Evolutionary conservation across 1,139 yeast species (phyloP), one percentile per base, ranked within the genome.

Genomic region (Candida anutae): DNA sequence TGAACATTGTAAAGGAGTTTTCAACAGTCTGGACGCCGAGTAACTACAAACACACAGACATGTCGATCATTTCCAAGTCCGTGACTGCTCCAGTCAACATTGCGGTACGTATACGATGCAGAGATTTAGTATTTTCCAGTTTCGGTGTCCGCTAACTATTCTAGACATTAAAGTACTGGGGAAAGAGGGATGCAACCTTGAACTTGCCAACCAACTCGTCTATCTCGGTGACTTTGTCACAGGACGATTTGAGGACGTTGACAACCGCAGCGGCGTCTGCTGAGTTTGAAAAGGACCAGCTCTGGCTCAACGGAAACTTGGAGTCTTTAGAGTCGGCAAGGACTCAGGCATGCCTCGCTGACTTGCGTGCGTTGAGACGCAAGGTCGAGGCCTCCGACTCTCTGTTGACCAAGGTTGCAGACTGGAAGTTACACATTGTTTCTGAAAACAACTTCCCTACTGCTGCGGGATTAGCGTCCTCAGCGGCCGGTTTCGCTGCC

Each of bases 401-500:
- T 0, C 37, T 58, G 1, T 57, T 78, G 36, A 80, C 85, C 14
- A 69, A 70, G 42, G 58, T 90, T 40, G 71, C 94, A 23, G 45
- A 62, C 16, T 77, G 69, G 69, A 68, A 71, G 32, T 63, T 90
- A 34, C 88, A 80, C 47, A 82, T 90, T 43, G 94, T 84, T 5
- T 79, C 94, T 13, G 95, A 85, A 52, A 90, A 90, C 64, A 93
- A 93, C 59, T 90, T 90, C 69, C 99, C 99, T 28, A 90, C 98
- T 15, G 98, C 98, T 22, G 98, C 98, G 11, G 98, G 98, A 3
- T 71, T 90, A 41, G 98, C 98, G 0, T 85, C 96, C 1, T 82
- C 95, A 6, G 98, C 98, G 8, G 96, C 97, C 8, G 99, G 99
- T 0, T 88, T 87, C 55, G 96, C 98, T 27, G 98, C 98, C 4